Evolutionary conservation across 306 rosid species (phyloP).

Genomic region (Senna siamea): DNA sequence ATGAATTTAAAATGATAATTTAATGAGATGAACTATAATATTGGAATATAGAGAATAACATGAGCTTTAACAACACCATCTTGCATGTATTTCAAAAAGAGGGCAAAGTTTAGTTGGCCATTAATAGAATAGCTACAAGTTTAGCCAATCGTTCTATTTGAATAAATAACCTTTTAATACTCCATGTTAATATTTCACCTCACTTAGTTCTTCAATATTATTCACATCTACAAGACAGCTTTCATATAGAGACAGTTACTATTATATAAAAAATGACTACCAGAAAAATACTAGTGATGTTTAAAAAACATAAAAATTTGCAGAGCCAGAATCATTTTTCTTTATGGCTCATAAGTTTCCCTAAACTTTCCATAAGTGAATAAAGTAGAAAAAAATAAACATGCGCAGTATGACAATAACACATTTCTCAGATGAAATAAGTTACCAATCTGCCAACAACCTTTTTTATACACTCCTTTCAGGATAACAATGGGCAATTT

Average conservation of each 20-base stretch:
- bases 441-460: neutral
- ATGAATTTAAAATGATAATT: neutral
- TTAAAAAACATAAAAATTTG: no score
- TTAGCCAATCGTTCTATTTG: neutral
- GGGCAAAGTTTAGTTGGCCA: neutral
- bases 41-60: slow-evolving; percentile 26
- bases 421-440: neutral
- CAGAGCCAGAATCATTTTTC: no score
- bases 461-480: neutral
- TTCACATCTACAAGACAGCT: no score
- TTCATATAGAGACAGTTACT: no score
- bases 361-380: neutral
- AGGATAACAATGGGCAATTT: neutral
- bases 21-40: slow-evolving; percentile 27
- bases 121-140: neutral
- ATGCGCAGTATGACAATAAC: no score
- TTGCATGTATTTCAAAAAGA: neutral
- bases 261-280: no score
- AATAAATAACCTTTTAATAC: neutral
- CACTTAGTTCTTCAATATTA: no score
- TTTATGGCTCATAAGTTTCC: no score
- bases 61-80: neutral
- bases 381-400: neutral
- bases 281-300: no score
- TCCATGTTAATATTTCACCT: neutral